phyloP scores from a whole-genome alignment of 2,329 filamentous ascomycete genomes.

The Aspergillus tubingensis region DNA sequence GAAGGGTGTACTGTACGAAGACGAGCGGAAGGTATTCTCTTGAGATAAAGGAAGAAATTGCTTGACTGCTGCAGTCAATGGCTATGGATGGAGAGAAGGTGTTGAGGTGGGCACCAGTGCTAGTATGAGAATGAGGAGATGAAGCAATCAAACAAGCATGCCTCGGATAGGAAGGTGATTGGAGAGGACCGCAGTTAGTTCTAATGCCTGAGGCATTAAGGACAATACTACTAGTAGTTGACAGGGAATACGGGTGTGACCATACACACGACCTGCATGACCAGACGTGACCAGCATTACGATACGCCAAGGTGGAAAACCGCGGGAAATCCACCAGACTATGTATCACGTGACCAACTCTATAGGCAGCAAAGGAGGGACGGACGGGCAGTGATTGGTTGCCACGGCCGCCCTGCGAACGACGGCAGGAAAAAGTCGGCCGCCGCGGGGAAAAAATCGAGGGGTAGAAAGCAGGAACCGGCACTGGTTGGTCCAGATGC shows the following conservation, averaged over 20 bases:
- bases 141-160: too few relatives aligned
- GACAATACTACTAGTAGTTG: too few relatives aligned
- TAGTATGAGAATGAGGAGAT: neutral
- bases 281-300: neutral
- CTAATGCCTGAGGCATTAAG: neutral
- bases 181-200: too few relatives aligned
- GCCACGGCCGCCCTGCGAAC: conserved; percentile 12
- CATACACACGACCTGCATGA: neutral
- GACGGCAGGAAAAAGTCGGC: conserved; percentile 20
- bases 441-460: conserved; percentile 11
- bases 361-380: conserved; percentile 14
- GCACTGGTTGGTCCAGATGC: neutral
- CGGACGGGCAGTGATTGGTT: conserved; percentile 15
- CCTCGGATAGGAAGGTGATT: too few relatives aligned
- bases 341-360: neutral
- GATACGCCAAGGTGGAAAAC: neutral
- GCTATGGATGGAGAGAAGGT: neutral
- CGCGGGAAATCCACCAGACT: neutral
- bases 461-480: neutral
- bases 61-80: too few relatives aligned
- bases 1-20: neutral
- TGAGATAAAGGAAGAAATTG: too few relatives aligned
- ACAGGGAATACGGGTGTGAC: neutral
- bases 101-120: neutral
- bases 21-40: neutral